These are phyloP conservation scores for Leccinum disarticulatum DNA, from an alignment of 768 basidiomycete genomes.

Conservation along the genomic window DNA sequence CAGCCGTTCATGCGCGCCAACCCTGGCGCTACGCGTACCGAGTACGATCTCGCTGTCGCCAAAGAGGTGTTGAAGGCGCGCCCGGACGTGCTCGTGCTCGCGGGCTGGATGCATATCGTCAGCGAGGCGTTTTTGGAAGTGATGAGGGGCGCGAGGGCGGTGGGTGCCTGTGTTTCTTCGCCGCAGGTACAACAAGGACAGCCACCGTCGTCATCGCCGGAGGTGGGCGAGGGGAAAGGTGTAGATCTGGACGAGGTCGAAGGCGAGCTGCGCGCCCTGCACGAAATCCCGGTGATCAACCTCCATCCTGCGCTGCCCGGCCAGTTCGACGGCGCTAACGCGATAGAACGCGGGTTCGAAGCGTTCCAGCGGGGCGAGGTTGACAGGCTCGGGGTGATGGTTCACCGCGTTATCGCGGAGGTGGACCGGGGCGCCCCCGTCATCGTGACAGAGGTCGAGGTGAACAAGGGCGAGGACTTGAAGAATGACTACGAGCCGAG, in stretches of 20 bases:
- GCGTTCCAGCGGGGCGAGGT: conserved; percentile 86
- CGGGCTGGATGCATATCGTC: conserved; percentile 99
- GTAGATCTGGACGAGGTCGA: conserved; percentile 26
- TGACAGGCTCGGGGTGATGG: conserved; percentile 80
- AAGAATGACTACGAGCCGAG: conserved; percentile 64
- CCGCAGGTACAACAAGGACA: no score
- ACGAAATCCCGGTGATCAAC: conserved; percentile 82
- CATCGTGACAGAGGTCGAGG: conserved; percentile 74
- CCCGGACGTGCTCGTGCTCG: conserved; percentile 91
- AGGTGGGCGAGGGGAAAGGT: background rate
- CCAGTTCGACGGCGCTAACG: conserved; percentile 93
- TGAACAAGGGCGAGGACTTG: conserved; percentile 70
- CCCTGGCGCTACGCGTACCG: conserved; percentile 69
- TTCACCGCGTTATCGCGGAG: conserved; percentile 89
- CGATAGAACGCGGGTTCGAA: conserved; percentile 85
- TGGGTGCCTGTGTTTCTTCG: background rate
- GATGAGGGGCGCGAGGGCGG: conserved; percentile 43
- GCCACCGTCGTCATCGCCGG: background rate
- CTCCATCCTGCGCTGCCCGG: conserved; percentile 95
- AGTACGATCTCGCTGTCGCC: conserved; percentile 86
- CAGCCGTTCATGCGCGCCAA: conserved; percentile 79
- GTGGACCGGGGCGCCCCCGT: conserved; percentile 92
- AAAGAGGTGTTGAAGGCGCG: conserved; percentile 55
- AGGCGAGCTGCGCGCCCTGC: conserved; percentile 20
- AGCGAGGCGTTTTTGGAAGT: conserved; percentile 77